Base-by-base conservation (phyloP, 495 filamentous ascomycete genomes). In the Talaromyces proteolyticus region DNA sequence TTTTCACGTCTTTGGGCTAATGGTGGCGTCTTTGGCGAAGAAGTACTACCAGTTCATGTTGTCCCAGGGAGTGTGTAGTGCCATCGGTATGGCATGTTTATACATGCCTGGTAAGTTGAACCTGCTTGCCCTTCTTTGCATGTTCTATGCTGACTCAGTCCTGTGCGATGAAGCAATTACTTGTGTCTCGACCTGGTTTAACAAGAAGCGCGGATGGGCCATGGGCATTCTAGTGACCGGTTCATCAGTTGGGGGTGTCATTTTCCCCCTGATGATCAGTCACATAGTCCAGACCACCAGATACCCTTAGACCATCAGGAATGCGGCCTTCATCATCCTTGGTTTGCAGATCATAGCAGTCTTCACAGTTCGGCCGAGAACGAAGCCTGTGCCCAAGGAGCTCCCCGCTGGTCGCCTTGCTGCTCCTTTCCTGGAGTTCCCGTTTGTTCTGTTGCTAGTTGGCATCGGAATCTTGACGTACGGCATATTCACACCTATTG, bases 251-350 rank as follows among this genome's bases (percentile, higher is more conserved):
- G 71, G 65, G 7, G 72, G 70, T 3, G 69, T 76, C 21, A 66
- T 75, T 11, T 71, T 72, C 49, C 72, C 79, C 4, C 89, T 91
- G 60, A 84, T 91, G 78, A 76, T 89, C 39, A 59, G 76, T 11
- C 71, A 76, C 14, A 60, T 90, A 16, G 81, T 91, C 53, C 71
- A 67, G 0, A 43, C 66, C 18, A 73, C 87, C 43, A 87, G 85
- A 3, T 91, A 86, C 53, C 64, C 68, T 1, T 93, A 88, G 88
- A 73, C 87, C 3, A 82, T 93, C 69, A 79, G 88, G n/a, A 75
- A 74, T 25, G 67, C 74, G 26, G 86, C 81, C 7, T 89, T 91
- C 54, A 57, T 90, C 42, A 81, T 91, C 51, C 74, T 90, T 1
- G 51, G 8, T 17, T 67, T 90, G 54, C 74, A 88, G 39, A 57